A percentile compares a stretch with the other conserved stretches of the same genome.
phyloP scores from a whole-genome alignment of 768 basidiomycete genomes.

The Lentinula detonsa region DNA sequence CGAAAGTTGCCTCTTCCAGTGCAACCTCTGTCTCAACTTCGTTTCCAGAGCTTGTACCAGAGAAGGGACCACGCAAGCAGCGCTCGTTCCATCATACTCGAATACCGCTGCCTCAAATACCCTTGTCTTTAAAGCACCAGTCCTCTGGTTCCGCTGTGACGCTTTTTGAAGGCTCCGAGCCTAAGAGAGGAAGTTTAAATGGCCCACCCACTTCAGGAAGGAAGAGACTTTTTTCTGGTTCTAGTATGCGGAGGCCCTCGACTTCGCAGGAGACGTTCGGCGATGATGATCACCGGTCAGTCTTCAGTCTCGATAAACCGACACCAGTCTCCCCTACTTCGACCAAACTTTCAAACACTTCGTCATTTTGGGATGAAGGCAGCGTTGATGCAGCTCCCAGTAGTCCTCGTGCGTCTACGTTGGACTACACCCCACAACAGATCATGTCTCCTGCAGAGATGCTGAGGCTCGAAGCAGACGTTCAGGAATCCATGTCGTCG shows the following conservation, averaged over 20 bases:
- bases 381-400: slow-evolving; percentile 26
- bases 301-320: slow-evolving; percentile 43
- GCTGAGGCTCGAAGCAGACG: slow-evolving; percentile 51
- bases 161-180: slow-evolving; percentile 11
- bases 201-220: slow-evolving; percentile 26
- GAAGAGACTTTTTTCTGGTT: slow-evolving; percentile 61
- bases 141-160: slow-evolving; percentile 18
- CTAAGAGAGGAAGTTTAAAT: slow-evolving; percentile 24
- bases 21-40: slow-evolving; percentile 17
- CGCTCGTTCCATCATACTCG: slow-evolving; percentile 60
- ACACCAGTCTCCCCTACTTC: slow-evolving; percentile 10
- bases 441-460: slow-evolving; percentile 67
- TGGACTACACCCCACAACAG: slow-evolving; percentile 55
- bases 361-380: slow-evolving; percentile 47
- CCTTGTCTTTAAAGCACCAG: slow-evolving; percentile 27
- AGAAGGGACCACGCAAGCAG: slow-evolving; percentile 43
- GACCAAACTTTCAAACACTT: slow-evolving; percentile 17
- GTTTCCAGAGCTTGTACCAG: slow-evolving; percentile 21
- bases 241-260: slow-evolving; percentile 46
- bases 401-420: slow-evolving; percentile 23
- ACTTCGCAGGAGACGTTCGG: slow-evolving; percentile 37
- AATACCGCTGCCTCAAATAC: slow-evolving; percentile 47
- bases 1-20: slow-evolving; percentile 26
- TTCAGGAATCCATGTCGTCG: slow-evolving; percentile 20
- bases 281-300: slow-evolving; percentile 46